Evolutionary conservation across 352 stramenopile species (phyloP).

Genomic region (Globisporangium barbulae): DNA sequence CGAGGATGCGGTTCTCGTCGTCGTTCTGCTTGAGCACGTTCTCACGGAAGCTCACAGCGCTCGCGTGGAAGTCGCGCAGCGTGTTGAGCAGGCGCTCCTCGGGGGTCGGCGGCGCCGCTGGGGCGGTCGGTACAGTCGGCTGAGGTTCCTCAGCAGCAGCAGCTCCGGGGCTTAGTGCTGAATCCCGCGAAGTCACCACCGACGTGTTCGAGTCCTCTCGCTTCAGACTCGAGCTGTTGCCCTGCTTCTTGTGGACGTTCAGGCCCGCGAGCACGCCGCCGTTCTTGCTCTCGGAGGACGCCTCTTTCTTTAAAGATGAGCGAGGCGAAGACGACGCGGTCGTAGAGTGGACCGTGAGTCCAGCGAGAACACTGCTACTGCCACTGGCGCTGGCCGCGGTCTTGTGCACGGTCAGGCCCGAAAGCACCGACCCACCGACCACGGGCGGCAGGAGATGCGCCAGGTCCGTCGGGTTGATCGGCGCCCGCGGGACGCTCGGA

Average conservation of each 20-base stretch:
- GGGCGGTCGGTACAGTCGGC: slow-evolving; percentile 11
- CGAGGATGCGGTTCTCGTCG: slow-evolving; percentile 67
- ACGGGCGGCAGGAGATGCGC: slow-evolving; percentile 63
- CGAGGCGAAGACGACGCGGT: slow-evolving; percentile 21
- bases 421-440: slow-evolving; percentile 54
- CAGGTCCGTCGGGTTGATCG: slow-evolving; percentile 52
- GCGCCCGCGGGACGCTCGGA: slow-evolving; percentile 26
- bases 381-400: slow-evolving; percentile 3
- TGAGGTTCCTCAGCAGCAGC: slow-evolving; percentile 26
- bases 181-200: slow-evolving; percentile 17
- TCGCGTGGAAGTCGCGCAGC: slow-evolving; percentile 72
- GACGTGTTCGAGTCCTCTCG: slow-evolving; percentile 13
- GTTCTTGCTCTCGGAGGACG: slow-evolving; percentile 18
- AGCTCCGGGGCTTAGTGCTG: slow-evolving; percentile 16
- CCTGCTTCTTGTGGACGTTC: slow-evolving; percentile 34
- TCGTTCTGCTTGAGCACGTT: slow-evolving; percentile 65
- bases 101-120: slow-evolving; percentile 37
- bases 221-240: slow-evolving; percentile 12
- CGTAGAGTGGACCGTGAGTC: slow-evolving; percentile 62
- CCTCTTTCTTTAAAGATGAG: slow-evolving; percentile 23
- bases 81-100: slow-evolving; percentile 68
- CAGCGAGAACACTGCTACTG: slow-evolving; percentile 43
- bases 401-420: slow-evolving; percentile 59
- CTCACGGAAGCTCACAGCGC: slow-evolving; percentile 63
- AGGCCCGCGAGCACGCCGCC: slow-evolving; percentile 47